Base-by-base conservation (phyloP, 2,329 filamentous ascomycete species). In the Mycosphaerelloides madeirae region DNA sequence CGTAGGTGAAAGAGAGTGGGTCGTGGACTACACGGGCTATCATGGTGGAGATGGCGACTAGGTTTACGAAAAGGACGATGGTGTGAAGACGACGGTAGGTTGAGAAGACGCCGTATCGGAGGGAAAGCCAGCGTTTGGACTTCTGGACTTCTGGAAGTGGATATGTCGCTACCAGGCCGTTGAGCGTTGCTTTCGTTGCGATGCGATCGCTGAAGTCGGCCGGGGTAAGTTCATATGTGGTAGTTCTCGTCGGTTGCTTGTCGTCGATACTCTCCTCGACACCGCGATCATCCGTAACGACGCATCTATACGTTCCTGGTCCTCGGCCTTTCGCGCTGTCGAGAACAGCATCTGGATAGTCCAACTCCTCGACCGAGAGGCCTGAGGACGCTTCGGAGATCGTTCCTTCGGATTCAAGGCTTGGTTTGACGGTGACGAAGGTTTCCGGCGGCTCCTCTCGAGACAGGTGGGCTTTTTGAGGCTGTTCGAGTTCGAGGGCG, bases 1-100 rank as follows among this genome's bases (percentile, higher is more conserved):
- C 44, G 35, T 59, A 62, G 16, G 49, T 53, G 46, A 51, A 53
- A 34, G 50, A 46, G 8, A 39, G 37, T 13, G 37, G 38, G 22
- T 44, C 37, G 13, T 25, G 37, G 3, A 18, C 28, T 3, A 22
- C 31, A 8, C 18, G 33, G 11, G 34, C 22, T 12, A 39, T 46
- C 14, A 41, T 32, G 25, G 29, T 46, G 9, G 40, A 22, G 32
- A 62, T 48, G 12, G 54, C 49, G 34, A 54, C 43, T 20, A 64
- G 25, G 47, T 66, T 65, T 15, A 40, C 49, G 5, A 53, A 22
- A 33, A 65, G 49, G 19, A 62, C 50, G 6, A 61, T 8, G 2
- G 52, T 43, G 46, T 63, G 63, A 4, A 65, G 49, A 18, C 61
- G 50, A 8, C 60, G 58, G 39, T 66, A 66, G 9, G 50, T 51